Conservation (phyloP, 495 filamentous ascomycete species). For the Neurospora sp. region DNA sequence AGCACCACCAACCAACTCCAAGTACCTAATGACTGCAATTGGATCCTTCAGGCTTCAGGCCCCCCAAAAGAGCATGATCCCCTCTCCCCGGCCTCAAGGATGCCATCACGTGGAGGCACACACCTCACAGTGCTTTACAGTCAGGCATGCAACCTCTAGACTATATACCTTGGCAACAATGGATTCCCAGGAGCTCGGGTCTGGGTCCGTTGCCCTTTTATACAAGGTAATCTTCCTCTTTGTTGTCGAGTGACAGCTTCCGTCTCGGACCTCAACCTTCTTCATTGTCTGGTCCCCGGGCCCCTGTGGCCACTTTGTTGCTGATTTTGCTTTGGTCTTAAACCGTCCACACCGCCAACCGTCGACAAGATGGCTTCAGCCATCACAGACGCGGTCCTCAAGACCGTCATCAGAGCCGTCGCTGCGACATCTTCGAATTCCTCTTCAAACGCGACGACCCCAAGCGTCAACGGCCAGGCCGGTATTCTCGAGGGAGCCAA, state of each 20-base stretch:
- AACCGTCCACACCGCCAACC: neutral
- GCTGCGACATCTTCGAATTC: neutral
- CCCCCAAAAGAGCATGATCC: neutral
- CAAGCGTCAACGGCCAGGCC: slow-evolving; percentile 9
- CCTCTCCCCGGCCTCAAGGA: neutral
- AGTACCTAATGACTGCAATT: neutral
- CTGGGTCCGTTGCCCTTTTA: neutral
- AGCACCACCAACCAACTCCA: neutral
- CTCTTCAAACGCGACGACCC: neutral
- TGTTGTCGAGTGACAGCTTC: neutral
- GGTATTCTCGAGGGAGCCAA: slow-evolving; percentile 46
- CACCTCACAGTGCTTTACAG: neutral
- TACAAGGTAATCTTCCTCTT: neutral
- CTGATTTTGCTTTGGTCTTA: neutral
- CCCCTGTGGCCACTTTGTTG: neutral
- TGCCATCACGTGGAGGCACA: neutral
- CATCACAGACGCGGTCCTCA: neutral
- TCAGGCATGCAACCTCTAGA: neutral
- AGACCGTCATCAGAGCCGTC: neutral
- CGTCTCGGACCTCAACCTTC: neutral
- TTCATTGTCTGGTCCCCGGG: neutral
- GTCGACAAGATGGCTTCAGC: neutral
- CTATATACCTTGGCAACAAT: neutral
- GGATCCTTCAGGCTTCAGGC: neutral
- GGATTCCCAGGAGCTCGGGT: neutral